phyloP scores from a whole-genome alignment of 192 early-diverging fungal species.

The Entophlyctis helioformis region DNA sequence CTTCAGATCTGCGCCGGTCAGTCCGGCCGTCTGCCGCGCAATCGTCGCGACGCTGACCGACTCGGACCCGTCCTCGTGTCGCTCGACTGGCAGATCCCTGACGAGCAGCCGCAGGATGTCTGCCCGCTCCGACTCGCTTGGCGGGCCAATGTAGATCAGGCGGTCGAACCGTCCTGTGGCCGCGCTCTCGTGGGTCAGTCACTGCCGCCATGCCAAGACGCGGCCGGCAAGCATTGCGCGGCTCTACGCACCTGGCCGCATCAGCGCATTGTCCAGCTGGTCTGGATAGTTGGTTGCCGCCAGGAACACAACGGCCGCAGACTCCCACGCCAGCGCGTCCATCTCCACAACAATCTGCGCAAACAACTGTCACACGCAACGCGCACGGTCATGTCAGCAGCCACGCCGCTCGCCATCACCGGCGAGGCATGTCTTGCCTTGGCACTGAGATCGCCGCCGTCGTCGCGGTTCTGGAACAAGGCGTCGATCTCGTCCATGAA shows the following conservation, averaged over 20 bases:
- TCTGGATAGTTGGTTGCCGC: slow-evolving; percentile 79
- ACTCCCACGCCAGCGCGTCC: slow-evolving; percentile 43
- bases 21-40: slow-evolving; percentile 33
- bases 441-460: slow-evolving; percentile 38
- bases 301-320: slow-evolving; percentile 58
- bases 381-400: not conserved
- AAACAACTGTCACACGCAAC: slow-evolving; percentile 13
- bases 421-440: too few species aligned
- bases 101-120: slow-evolving; percentile 50
- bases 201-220: not conserved
- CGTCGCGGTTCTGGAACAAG: slow-evolving; percentile 63
- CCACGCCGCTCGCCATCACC: slow-evolving; percentile 1
- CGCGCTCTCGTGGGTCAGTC: not conserved
- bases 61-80: slow-evolving; percentile 20
- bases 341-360: slow-evolving; percentile 70
- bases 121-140: slow-evolving; percentile 39
- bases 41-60: too few species aligned
- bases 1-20: slow-evolving; percentile 58
- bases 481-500: slow-evolving; percentile 94
- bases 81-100: slow-evolving; percentile 13
- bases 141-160: slow-evolving; percentile 56
- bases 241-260: slow-evolving; percentile 52
- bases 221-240: not conserved
- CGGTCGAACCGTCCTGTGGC: slow-evolving; percentile 69
- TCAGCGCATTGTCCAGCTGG: slow-evolving; percentile 59